Base-by-base conservation (phyloP, 2,329 filamentous ascomycete genomes). In the Scorias spongiosa region DNA sequence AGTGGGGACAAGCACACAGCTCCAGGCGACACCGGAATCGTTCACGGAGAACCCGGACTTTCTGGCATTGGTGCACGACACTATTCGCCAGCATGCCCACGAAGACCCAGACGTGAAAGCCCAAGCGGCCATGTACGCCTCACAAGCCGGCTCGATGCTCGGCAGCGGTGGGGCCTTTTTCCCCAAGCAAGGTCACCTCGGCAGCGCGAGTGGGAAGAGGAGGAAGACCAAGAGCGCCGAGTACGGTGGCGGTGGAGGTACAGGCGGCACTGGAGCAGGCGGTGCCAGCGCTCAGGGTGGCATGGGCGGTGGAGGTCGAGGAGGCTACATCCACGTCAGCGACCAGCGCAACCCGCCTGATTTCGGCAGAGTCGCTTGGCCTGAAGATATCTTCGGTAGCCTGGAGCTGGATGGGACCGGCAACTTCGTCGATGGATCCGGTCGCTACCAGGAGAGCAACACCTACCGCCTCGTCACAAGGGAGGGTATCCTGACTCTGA, bases 321-420 rank as follows among this genome's bases (percentile, higher is more conserved):
- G 76, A 15, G 76, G 76, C 1, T 78, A 70, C 63, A 73, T 80
- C 36, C 76, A 80, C 54, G 66, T 80, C n/a, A 76, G 70, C 32
- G 76, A 80, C 53, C 58, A 60, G 54, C 63, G 76, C 47, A 70
- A 73, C 47, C 74, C 76, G 30, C 76, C 76, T 2, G 76, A 80
- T 47, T 80, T 68, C 58, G 76, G 76, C 1, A 58, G 76, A n/a
- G 78, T 79, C 48, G 72, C 76, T 42, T 77, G 71, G 70, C 76
- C 76, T 0, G 76, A 80, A 55, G 76, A 80, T 59, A 80, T 80
- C 41, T 75, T 80, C 54, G 76, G 76, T 11, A 79, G 75, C 51
- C 55, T 80, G 18, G 76, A 80, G 57, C 71, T 80, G 4, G 75
- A 79, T 59, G 66, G 65, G 0, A 49, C 67, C 14, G 76, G 76